Evolutionary conservation across 331 rosid genomes (phyloP), one percentile per base, ranked within the genome.

Genomic region (Pyracantha coccinea): DNA sequence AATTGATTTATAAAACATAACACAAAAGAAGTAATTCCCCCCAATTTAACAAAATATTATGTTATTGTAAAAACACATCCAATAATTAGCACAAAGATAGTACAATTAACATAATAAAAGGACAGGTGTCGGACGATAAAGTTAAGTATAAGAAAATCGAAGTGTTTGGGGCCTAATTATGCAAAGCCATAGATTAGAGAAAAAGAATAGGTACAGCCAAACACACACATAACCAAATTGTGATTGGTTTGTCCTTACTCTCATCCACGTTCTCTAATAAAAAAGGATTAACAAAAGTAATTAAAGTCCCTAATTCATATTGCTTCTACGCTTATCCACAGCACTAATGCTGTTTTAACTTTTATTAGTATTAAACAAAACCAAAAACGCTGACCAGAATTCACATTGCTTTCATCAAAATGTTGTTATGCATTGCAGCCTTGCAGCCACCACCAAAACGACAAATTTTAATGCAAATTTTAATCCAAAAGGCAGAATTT

Each of bases 191-290:
- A 20, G 53, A 17, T 50, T 50, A 16, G 55, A 17, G 55, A 50
- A 50, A 38, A 16, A 16, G 20, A 27, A 65, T 27, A 50, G 74
- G 74, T 27, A 78, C 92, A 82, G 67, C 79, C 77, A 33, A 78
- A 77, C 74, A 82, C 85, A 78, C 93, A 89, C 89, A 79, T 68
- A 81, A 75, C 83, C 83, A 65, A 61, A 75, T 5, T 73, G 57
- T 75, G 76, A 88, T 90, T 87, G 92, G 88, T 67, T 84, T 87
- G 87, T 85, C 86, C 78, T 82, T 79, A 62, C 66, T 78, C 54
- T 68, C 61, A 11, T 74, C 80, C 85, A 71, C 75, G 74, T 73
- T 29, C 80, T 81, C 69, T 59, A 17, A 54, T 78, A 20, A 54
- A 80, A 69, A 73, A 7, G 13, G 45, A 29, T 55, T 24, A 71